Evolutionary conservation across 1,284 basidiomycete species (phyloP).

Genomic region (Malassezia sp.): DNA sequence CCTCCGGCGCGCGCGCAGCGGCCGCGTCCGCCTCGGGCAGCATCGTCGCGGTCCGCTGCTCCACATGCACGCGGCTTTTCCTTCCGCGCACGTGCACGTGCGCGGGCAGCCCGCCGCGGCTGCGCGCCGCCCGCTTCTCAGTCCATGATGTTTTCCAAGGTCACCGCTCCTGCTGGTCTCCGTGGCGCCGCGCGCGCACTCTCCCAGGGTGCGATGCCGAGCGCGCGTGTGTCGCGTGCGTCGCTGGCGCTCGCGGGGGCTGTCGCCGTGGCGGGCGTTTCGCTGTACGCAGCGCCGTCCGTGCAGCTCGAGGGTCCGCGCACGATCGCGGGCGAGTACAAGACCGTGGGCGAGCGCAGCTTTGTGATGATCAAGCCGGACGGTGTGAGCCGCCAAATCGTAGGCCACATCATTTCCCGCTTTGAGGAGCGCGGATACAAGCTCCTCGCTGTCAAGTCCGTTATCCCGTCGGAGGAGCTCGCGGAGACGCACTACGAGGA

Average conservation of each 20-base stretch:
- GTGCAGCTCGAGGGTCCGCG: conserved; percentile 47
- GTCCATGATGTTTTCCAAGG: conserved; percentile 11
- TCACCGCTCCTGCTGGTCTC: conserved; percentile 6
- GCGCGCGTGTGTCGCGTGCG: neutral
- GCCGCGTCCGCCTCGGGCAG: no score
- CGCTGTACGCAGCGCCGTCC: conserved; percentile 18
- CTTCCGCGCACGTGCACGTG: no score
- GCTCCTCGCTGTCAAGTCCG: conserved; percentile 43
- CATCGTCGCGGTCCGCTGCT: no score
- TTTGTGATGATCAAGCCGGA: conserved; percentile 48
- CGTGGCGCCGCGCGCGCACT: conserved; percentile 26
- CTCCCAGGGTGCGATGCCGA: conserved; percentile 20
- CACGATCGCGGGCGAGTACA: conserved; percentile 50
- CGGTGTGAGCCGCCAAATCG: conserved; percentile 42
- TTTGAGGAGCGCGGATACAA: conserved; percentile 44
- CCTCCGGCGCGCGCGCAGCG: neutral
- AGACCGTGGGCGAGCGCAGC: conserved; percentile 48
- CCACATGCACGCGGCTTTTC: no score
- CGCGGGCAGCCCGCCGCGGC: no score
- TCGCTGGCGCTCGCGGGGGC: conserved; percentile 19
- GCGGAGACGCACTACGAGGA: conserved; percentile 40
- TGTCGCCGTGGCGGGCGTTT: conserved; percentile 23
- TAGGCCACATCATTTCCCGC: conserved; percentile 43
- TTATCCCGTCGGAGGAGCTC: conserved; percentile 36
- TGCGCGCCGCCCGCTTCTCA: no score